Percentiles rank a stretch among this genome's conserved stretches.
Conservation (phyloP, 495 filamentous ascomycete genomes). For the Parathielavia hyrcaniae region DNA sequence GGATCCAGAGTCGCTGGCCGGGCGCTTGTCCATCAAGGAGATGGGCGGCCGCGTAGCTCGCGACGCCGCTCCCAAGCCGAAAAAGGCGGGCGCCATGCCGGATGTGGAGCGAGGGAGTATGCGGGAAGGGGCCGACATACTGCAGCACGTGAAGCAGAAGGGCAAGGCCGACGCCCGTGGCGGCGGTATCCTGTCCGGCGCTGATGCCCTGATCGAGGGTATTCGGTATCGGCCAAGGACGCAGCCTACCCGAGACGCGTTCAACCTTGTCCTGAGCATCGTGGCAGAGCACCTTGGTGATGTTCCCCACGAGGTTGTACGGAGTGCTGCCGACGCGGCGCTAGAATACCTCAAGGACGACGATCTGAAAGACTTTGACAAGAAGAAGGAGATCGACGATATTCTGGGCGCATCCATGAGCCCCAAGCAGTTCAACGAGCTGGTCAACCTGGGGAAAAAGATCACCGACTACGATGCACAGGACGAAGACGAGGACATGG, state of each 20-base stretch:
- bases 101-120: constrained; percentile 70
- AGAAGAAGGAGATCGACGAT: constrained; percentile 96
- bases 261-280: constrained; percentile 88
- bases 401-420: constrained; percentile 74
- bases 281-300: constrained; percentile 85
- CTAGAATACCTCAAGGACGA: constrained; percentile 92
- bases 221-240: constrained; percentile 80
- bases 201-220: constrained; percentile 82
- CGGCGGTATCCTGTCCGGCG: constrained; percentile 74
- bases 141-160: constrained; percentile 83
- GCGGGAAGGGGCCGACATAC: constrained; percentile 77
- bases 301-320: constrained; percentile 83
- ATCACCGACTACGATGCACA: constrained; percentile 98
- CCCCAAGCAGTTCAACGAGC: constrained; percentile 91
- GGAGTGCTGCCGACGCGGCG: constrained; percentile 91
- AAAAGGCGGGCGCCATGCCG: constrained; percentile 58
- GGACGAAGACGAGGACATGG: constrained; percentile 91
- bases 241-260: constrained; percentile 87
- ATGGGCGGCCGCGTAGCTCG: constrained; percentile 83
- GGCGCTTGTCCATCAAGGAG: constrained; percentile 83
- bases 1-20: constrained; percentile 94
- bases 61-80: constrained; percentile 73
- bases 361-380: constrained; percentile 93
- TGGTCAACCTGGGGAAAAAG: constrained; percentile 96
- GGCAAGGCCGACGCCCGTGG: constrained; percentile 72